Evolutionary conservation across 2,329 filamentous ascomycete genomes (phyloP).

Genomic region (Hymenoscyphus linearis): DNA sequence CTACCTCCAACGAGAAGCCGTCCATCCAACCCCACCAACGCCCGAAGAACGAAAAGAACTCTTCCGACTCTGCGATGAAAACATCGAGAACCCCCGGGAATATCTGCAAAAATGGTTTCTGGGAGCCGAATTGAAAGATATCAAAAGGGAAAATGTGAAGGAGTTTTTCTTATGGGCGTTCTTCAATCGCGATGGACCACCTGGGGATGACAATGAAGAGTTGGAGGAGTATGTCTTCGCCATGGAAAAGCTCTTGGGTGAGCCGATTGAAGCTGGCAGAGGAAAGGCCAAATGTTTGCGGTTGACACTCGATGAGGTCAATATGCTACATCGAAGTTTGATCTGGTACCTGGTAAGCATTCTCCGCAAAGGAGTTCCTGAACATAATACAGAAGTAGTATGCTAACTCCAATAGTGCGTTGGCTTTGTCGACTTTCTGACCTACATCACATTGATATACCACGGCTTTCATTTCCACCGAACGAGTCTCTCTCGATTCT

Average conservation of each 20-base stretch:
- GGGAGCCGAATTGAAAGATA: slow-evolving; percentile 45
- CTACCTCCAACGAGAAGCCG: slow-evolving; percentile 46
- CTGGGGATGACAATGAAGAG: slow-evolving; percentile 44
- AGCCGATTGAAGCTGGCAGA: slow-evolving; percentile 44
- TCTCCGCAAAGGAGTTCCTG: background rate
- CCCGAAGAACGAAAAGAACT: slow-evolving; percentile 43
- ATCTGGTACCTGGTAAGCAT: slow-evolving; percentile 50
- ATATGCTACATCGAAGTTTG: slow-evolving; percentile 51
- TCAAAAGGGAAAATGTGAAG: slow-evolving; percentile 54
- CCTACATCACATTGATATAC: slow-evolving; percentile 34
- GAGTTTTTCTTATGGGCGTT: slow-evolving; percentile 59
- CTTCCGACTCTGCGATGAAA: slow-evolving; percentile 46
- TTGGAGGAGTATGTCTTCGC: slow-evolving; percentile 49
- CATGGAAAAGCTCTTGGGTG: slow-evolving; percentile 46
- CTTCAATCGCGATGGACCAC: slow-evolving; percentile 41
- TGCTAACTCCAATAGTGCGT: slow-evolving; percentile 25
- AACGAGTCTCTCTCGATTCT: slow-evolving; percentile 37
- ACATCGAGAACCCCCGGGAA: slow-evolving; percentile 45
- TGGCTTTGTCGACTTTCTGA: slow-evolving; percentile 33
- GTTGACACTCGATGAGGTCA: slow-evolving; percentile 52
- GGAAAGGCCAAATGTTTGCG: slow-evolving; percentile 49
- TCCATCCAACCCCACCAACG: slow-evolving; percentile 42
- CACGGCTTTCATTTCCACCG: slow-evolving; percentile 45
- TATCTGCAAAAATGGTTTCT: slow-evolving; percentile 56
- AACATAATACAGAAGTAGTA: background rate